A percentile compares a stretch with the other conserved stretches of the same genome.
These are phyloP conservation scores for Trichoderma cornu-damae DNA, from an alignment of 2,329 filamentous ascomycete genomes.

Conservation along the genomic window DNA sequence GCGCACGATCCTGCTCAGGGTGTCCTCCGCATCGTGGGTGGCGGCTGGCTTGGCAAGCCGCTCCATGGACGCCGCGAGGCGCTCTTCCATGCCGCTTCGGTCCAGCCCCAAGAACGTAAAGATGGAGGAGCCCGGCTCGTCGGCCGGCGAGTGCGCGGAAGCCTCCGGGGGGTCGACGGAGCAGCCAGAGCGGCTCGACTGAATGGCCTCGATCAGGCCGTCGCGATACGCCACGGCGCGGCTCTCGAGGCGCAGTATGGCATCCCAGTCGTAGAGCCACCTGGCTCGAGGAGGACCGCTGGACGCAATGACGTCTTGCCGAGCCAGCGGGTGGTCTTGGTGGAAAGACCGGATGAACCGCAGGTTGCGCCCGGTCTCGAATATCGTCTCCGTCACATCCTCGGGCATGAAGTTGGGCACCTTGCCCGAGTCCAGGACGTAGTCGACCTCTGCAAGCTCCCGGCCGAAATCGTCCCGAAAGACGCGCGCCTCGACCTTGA, in stretches of 20 bases:
- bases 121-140: not conserved
- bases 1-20: slow-evolving; percentile 38
- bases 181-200: slow-evolving; percentile 13
- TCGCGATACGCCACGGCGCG: slow-evolving; percentile 45
- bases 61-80: slow-evolving; percentile 48
- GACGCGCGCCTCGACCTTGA: slow-evolving; percentile 51
- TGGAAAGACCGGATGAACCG: slow-evolving; percentile 67
- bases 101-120: slow-evolving; percentile 41
- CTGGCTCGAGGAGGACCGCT: slow-evolving; percentile 53
- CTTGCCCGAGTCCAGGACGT: slow-evolving; percentile 56
- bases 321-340: slow-evolving; percentile 63
- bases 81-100: slow-evolving; percentile 42
- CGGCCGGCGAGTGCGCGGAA: not conserved
- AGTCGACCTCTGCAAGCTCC: slow-evolving; percentile 54
- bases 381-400: slow-evolving; percentile 67
- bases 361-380: slow-evolving; percentile 73
- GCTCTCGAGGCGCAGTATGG: slow-evolving; percentile 58
- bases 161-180: not conserved
- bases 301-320: slow-evolving; percentile 41
- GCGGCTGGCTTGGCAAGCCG: slow-evolving; percentile 35
- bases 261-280: slow-evolving; percentile 69
- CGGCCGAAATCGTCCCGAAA: slow-evolving; percentile 56
- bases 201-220: slow-evolving; percentile 26
- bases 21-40: slow-evolving; percentile 29
- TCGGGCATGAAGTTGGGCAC: slow-evolving; percentile 67